phyloP scores from a whole-genome alignment of 768 basidiomycete species.

The Naganishia kalamii region DNA sequence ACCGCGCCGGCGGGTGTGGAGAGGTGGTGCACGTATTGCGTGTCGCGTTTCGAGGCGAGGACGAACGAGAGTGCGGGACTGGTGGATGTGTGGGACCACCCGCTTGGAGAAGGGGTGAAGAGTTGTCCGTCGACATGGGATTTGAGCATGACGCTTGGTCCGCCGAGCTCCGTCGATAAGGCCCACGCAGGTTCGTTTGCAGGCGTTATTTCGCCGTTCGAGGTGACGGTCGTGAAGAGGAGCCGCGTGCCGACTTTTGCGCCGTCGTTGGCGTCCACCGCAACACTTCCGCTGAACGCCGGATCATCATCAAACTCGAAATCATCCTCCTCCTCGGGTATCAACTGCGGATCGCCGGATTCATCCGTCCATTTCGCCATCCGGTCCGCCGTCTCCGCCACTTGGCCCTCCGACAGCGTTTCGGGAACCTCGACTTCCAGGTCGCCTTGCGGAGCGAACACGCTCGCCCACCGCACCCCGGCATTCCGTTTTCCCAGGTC shows the following conservation, averaged over 20 bases:
- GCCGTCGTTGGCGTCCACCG: conserved; percentile 22
- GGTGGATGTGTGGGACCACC: conserved; percentile 61
- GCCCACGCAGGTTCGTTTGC: not conserved
- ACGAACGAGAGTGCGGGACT: conserved; percentile 89
- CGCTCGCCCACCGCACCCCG: conserved; percentile 75
- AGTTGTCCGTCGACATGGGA: conserved; percentile 44
- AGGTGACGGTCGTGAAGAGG: conserved; percentile 61
- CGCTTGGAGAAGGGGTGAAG: conserved; percentile 30
- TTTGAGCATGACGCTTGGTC: conserved; percentile 26
- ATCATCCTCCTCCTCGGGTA: conserved; percentile 73
- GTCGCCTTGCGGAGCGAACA: conserved; percentile 58
- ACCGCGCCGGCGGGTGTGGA: conserved; percentile 42
- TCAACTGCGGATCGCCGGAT: conserved; percentile 56
- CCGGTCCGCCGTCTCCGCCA: conserved; percentile 45
- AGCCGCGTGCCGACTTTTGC: conserved; percentile 57
- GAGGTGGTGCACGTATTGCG: conserved; percentile 75
- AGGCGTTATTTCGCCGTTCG: not conserved
- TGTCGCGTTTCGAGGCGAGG: conserved; percentile 82
- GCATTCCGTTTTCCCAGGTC: conserved; percentile 82
- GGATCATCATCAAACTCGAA: conserved; percentile 46
- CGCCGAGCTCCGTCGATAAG: conserved; percentile 25
- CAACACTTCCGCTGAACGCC: conserved; percentile 1
- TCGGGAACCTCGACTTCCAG: conserved; percentile 68
- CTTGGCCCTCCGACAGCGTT: conserved; percentile 76
- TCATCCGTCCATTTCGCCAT: not conserved